Evolutionary conservation across 208 protist genomes (phyloP).

Genomic region (Kentomonas sorsogonicus): DNA sequence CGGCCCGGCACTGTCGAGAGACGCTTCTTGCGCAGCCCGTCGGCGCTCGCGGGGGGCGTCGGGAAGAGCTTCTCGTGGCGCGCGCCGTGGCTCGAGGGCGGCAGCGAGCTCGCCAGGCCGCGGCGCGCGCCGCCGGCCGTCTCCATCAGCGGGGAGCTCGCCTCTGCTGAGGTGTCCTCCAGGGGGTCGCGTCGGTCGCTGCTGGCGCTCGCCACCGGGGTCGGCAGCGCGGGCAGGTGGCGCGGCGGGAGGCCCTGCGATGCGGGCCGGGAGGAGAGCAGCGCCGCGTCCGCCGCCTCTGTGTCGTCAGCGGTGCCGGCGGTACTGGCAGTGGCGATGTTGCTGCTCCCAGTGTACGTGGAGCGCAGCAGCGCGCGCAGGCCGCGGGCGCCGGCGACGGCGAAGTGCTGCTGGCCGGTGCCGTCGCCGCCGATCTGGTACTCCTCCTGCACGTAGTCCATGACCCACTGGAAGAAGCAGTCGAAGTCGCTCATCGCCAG

Average conservation of each 20-base stretch:
- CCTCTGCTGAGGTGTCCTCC: neutral
- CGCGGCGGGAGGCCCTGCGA: neutral
- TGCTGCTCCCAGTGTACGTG: slow-evolving; percentile 24
- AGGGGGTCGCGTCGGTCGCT: neutral
- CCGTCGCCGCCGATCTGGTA: slow-evolving; percentile 38
- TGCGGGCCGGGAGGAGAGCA: neutral
- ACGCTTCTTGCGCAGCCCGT: too few species aligned
- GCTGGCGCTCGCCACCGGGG: neutral
- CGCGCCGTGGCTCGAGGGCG: slow-evolving; percentile 14
- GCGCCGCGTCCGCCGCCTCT: neutral
- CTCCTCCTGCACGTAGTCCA: slow-evolving; percentile 82
- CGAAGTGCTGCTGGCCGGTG: slow-evolving; percentile 22
- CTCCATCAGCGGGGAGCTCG: too few species aligned
- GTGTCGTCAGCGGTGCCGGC: slow-evolving; percentile 1
- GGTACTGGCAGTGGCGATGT: neutral
- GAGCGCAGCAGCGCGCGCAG: slow-evolving; percentile 63
- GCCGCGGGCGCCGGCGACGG: slow-evolving; percentile 51
- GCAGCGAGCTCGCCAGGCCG: slow-evolving; percentile 1
- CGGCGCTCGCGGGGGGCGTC: slow-evolving; percentile 20
- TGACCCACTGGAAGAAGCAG: slow-evolving; percentile 73
- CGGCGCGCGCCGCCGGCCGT: too few species aligned
- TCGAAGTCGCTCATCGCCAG: slow-evolving; percentile 76
- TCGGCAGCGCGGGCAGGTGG: slow-evolving; percentile 3
- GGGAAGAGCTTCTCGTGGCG: slow-evolving; percentile 22
- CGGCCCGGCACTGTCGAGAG: too few species aligned